phyloP scores from a whole-genome alignment of 2,329 filamentous ascomycete genomes.

The Cladorrhinum sp. region DNA sequence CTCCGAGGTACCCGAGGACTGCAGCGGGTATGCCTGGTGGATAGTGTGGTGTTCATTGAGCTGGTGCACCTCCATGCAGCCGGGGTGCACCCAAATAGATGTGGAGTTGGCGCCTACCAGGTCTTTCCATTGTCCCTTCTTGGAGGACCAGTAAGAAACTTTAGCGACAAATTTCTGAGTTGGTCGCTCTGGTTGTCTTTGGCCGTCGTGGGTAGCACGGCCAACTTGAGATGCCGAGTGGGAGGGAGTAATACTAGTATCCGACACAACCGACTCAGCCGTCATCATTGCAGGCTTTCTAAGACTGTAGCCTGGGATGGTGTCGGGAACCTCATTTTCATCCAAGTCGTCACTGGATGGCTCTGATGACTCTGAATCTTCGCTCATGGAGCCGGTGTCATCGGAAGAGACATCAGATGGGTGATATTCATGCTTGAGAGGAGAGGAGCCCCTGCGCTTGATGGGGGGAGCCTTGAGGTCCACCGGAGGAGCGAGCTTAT shows the following conservation, averaged over 20 bases:
- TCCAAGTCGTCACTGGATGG: constrained; percentile 57
- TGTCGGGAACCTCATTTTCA: constrained; percentile 58
- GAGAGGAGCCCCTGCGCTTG: constrained; percentile 79
- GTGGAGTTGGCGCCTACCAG: constrained; percentile 50
- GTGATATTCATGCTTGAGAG: constrained; percentile 94
- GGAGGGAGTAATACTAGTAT: constrained; percentile 70
- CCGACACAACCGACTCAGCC: constrained; percentile 43
- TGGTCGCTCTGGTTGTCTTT: constrained; percentile 40
- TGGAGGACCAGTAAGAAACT: constrained; percentile 62
- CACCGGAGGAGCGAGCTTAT: constrained; percentile 44
- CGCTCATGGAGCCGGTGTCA: constrained; percentile 58
- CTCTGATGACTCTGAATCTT: constrained; percentile 51
- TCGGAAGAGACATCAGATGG: constrained; percentile 68
- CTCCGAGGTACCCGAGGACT: constrained; percentile 35
- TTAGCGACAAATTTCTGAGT: constrained; percentile 48
- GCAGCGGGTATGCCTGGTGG: constrained; percentile 31
- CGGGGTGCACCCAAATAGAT: constrained; percentile 55
- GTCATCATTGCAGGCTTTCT: constrained; percentile 37
- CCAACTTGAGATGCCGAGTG: constrained; percentile 75
- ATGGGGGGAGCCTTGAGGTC: constrained; percentile 46
- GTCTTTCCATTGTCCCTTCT: constrained; percentile 59
- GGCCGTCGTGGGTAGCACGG: constrained; percentile 50
- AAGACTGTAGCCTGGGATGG: constrained; percentile 58
- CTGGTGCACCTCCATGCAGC: constrained; percentile 57
- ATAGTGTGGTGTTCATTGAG: constrained; percentile 36